phyloP scores from a whole-genome alignment of 108 stramenopile species.

The Cylindrotheca closterium region DNA sequence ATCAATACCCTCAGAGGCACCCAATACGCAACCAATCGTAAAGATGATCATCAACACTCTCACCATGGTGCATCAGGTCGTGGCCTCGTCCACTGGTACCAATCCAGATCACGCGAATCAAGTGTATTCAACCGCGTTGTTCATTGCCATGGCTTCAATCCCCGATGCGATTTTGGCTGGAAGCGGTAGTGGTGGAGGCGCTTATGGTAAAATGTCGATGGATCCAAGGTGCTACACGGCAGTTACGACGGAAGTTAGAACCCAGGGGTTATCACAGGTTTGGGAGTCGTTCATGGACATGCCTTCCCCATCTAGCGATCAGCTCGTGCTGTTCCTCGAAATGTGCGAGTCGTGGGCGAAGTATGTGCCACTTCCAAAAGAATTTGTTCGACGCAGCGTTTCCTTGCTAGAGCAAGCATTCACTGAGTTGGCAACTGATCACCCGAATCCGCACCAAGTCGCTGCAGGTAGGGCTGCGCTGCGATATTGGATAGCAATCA shows the following conservation, averaged over 20 bases:
- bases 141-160: slow-evolving; percentile 45
- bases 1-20: slow-evolving; percentile 26
- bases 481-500: slow-evolving; percentile 65
- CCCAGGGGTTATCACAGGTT: slow-evolving; percentile 50
- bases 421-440: slow-evolving; percentile 6
- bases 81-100: slow-evolving; percentile 6
- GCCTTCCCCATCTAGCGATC: neutral
- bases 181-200: slow-evolving; percentile 62
- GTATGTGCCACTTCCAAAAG: slow-evolving; percentile 57
- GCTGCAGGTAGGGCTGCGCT: slow-evolving; percentile 36
- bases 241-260: slow-evolving; percentile 58
- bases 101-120: slow-evolving; percentile 13
- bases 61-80: neutral
- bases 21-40: slow-evolving; percentile 50
- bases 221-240: slow-evolving; percentile 73
- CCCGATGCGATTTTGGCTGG: slow-evolving; percentile 71
- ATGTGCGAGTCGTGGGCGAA: slow-evolving; percentile 72
- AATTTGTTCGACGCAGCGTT: slow-evolving; percentile 45
- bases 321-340: slow-evolving; percentile 19
- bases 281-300: slow-evolving; percentile 33
- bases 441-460: slow-evolving; percentile 4
- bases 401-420: slow-evolving; percentile 19
- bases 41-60: slow-evolving; percentile 48
- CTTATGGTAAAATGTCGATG: slow-evolving; percentile 57
- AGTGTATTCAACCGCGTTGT: slow-evolving; percentile 28